Base-by-base conservation (phyloP, 768 basidiomycete genomes). In the Psilocybe tampanensis region DNA sequence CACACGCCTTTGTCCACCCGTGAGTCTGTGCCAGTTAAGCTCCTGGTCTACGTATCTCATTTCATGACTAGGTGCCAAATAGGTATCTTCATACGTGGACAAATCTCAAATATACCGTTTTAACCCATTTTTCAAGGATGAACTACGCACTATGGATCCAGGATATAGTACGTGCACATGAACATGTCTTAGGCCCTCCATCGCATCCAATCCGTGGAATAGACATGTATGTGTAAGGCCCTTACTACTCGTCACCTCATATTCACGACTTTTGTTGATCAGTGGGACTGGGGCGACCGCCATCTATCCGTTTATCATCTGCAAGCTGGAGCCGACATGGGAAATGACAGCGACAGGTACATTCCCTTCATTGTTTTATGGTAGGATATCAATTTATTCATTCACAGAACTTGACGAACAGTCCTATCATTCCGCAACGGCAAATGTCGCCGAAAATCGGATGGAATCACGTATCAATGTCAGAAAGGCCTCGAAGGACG, bases 231-330 rank as follows among this genome's bases (percentile, higher is more conserved):
- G 86, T 63, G n/a, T n/a, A n/a, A n/a, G n/a, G n/a, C n/a, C n/a
- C 15, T 12, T 36, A 29, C 18, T 17, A 44, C 43, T 43, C 32
- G 13, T 33, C 44, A 26, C 12, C 13, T 53, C 45, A 50, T 22
- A 23, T 43, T 32, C 13, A 15, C 21, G 36, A 22, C 34, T 24
- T 19, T 17, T n/a, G 23, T 39, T 60, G 33, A 52, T 23, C 60
- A 93, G 94, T 36, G 96, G 96, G 19, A 96, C 95, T 8, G 96
- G 96, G 0, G 88, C 94, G 7, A 92, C 92, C 0, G 90, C 86
- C 0, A 93, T 98, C 54, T 98, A 97, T 62, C 89, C 95, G 0
- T 76, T 98, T 1, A 76, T 98, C 0, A 83, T 78, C 0, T 88
- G 87, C 61, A 74, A 75, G 1, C 62, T 84, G 33, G 72, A 84